A percentile compares a stretch with the other conserved stretches of the same genome.
Evolutionary conservation across 2,329 filamentous ascomycete species (phyloP).

Genomic region (Whalleya microplaca): DNA sequence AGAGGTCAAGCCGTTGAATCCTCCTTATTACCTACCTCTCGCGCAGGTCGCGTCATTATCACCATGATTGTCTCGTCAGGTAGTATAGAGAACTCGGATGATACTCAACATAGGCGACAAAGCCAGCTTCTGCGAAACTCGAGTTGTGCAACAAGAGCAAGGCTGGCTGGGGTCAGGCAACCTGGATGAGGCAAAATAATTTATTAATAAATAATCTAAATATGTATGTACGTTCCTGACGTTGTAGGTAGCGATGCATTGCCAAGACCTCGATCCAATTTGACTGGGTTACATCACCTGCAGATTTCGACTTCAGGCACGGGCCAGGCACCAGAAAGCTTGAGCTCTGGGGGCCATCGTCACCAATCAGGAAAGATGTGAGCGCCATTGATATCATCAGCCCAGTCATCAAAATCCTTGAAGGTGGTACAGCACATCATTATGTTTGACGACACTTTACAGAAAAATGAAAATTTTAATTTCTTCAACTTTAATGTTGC

Average conservation of each 20-base stretch:
- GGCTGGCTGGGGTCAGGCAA: too few relatives aligned
- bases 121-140: too few relatives aligned
- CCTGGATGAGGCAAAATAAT: neutral
- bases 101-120: too few relatives aligned
- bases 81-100: too few relatives aligned
- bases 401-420: neutral
- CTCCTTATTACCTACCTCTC: too few relatives aligned
- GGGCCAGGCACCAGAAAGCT: constrained; percentile 20
- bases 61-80: too few relatives aligned
- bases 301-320: neutral
- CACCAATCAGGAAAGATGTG: constrained; percentile 13
- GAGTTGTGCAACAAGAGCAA: too few relatives aligned
- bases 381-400: constrained; percentile 27
- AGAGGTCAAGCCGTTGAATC: too few relatives aligned
- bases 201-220: neutral
- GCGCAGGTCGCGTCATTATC: too few relatives aligned
- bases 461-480: neutral
- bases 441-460: constrained; percentile 2
- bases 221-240: too few relatives aligned
- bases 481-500: too few relatives aligned
- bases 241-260: neutral
- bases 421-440: constrained; percentile 1
- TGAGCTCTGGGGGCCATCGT: too few relatives aligned
- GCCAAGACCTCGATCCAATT: neutral
- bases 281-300: neutral